Conservation (phyloP, 805 yeast genomes). For the Candida vaughaniae region DNA sequence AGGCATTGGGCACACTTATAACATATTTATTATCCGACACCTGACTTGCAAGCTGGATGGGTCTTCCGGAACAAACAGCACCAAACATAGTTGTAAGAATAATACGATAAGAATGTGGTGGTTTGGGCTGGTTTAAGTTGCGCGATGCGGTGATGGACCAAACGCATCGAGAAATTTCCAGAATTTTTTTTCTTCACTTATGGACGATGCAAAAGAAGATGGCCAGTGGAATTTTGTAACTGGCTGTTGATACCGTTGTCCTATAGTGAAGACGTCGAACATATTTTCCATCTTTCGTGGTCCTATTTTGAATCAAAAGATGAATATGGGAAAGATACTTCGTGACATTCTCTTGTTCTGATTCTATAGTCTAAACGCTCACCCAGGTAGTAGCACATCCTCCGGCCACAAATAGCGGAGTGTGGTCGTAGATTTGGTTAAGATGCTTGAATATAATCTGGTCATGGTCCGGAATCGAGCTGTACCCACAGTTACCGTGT, state of each 20-base stretch:
- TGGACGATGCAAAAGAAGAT: conserved; percentile 14
- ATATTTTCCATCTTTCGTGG: conserved; percentile 72
- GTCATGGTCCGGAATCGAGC: conserved; percentile 10
- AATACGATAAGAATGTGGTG: not conserved
- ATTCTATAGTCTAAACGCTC: conserved; percentile 18
- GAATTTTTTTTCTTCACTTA: conserved; percentile 3
- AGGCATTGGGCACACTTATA: conserved; percentile 59
- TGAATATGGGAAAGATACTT: conserved; percentile 77
- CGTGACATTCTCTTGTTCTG: conserved; percentile 50
- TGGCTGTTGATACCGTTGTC: conserved; percentile 57
- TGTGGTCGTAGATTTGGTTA: conserved; percentile 29
- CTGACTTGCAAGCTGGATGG: conserved; percentile 56
- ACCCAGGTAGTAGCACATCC: conserved; percentile 77
- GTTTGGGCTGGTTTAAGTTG: not conserved
- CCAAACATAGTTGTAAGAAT: conserved; percentile 56
- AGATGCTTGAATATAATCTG: conserved; percentile 38
- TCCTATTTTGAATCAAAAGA: conserved; percentile 46
- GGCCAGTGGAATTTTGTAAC: conserved; percentile 5
- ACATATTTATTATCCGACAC: conserved; percentile 69
- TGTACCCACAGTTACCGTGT: conserved; percentile 87
- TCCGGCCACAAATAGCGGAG: conserved; percentile 41
- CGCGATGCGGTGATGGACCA: not conserved
- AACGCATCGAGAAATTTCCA: conserved; percentile 1
- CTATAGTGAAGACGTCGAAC: conserved; percentile 66
- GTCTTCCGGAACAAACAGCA: conserved; percentile 73